These are phyloP conservation scores for Sarcodon aspratus DNA, from an alignment of 768 basidiomycete genomes.

Conservation along the genomic window DNA sequence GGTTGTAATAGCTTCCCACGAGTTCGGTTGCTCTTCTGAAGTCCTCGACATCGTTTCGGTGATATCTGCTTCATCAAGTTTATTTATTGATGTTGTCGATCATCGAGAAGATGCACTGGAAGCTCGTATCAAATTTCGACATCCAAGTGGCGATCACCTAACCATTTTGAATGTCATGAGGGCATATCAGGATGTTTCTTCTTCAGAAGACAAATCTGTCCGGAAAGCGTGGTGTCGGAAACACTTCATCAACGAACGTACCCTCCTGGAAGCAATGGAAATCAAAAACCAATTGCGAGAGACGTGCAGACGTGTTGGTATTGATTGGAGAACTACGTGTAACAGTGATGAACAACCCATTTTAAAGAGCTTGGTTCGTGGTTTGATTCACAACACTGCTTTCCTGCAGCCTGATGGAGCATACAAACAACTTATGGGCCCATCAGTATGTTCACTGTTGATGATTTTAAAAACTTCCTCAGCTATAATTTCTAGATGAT, in stretches of 20 bases:
- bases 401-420: conserved; percentile 75
- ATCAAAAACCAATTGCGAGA: conserved; percentile 71
- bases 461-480: conserved; percentile 3
- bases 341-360: conserved; percentile 25
- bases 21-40: conserved; percentile 62
- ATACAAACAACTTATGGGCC: conserved; percentile 77
- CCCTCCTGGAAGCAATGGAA: conserved; percentile 65
- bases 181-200: conserved; percentile 64
- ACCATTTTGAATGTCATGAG: conserved; percentile 80
- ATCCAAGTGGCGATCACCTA: conserved; percentile 83
- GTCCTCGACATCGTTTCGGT: conserved; percentile 80
- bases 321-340: conserved; percentile 31
- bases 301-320: conserved; percentile 45
- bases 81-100: conserved; percentile 70
- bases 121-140: conserved; percentile 67
- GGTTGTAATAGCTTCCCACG: conserved; percentile 67
- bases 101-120: conserved; percentile 63
- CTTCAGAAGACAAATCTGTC: conserved; percentile 31
- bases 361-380: conserved; percentile 60
- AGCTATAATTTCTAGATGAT: conserved; percentile 35
- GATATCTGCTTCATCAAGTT: conserved; percentile 67
- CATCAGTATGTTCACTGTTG: conserved; percentile 32
- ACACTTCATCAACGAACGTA: conserved; percentile 75
- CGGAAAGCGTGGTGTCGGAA: conserved; percentile 73
- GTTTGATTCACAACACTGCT: conserved; percentile 77